Evolutionary conservation across 139 green algal genomes (phyloP).

Genomic region (Picochlorum sp.): DNA sequence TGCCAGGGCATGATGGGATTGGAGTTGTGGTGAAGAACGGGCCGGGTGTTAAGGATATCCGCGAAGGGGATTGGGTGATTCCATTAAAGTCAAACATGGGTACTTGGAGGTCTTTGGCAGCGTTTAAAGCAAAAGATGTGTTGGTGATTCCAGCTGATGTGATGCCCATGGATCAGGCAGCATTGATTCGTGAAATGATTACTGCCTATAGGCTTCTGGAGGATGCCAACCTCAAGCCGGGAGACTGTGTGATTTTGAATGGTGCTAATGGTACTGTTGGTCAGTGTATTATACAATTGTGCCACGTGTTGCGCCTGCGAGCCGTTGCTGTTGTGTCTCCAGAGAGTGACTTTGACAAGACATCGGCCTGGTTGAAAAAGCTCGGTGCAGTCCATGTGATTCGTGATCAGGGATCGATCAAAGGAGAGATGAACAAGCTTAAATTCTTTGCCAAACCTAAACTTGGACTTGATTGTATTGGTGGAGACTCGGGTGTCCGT

Average conservation of each 20-base stretch:
- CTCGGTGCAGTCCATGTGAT: constrained; percentile 69
- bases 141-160: constrained; percentile 32
- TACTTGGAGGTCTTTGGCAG: constrained; percentile 61
- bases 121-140: constrained; percentile 60
- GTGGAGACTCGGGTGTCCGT: constrained; percentile 50
- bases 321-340: constrained; percentile 36
- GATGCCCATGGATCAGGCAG: constrained; percentile 54
- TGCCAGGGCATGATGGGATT: constrained; percentile 58
- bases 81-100: constrained; percentile 54
- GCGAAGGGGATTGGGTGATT: constrained; percentile 74
- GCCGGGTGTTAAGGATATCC: constrained; percentile 66
- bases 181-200: constrained; percentile 60
- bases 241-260: constrained; percentile 84
- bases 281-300: constrained; percentile 75
- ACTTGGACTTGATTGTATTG: constrained; percentile 75
- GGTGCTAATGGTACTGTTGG: constrained; percentile 72
- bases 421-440: constrained; percentile 53
- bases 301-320: constrained; percentile 63
- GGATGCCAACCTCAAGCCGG: constrained; percentile 63
- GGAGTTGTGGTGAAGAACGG: constrained; percentile 71
- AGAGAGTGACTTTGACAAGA: constrained; percentile 26
- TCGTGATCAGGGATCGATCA: constrained; percentile 51
- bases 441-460: constrained; percentile 75
- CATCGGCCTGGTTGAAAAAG: constrained; percentile 35
- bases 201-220: constrained; percentile 83